A percentile compares a stretch with the other conserved stretches of the same genome.
phyloP scores from a whole-genome alignment of 2,329 filamentous ascomycete genomes.

The Trichoderma asperellum region DNA sequence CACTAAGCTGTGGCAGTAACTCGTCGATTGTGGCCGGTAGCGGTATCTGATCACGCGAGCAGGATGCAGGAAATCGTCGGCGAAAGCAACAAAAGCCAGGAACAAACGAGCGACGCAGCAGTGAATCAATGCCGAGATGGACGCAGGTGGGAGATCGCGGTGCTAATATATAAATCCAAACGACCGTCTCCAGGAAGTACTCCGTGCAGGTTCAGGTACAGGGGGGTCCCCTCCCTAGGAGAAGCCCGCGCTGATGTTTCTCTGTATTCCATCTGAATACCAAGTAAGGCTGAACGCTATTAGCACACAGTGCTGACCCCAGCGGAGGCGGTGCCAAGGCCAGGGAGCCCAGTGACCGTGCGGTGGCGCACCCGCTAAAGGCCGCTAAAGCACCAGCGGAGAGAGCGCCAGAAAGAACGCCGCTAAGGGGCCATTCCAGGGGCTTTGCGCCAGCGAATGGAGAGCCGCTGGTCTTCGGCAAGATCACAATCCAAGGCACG shows the following conservation, averaged over 20 bases:
- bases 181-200: background rate
- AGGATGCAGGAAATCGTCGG: background rate
- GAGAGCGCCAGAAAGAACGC: conserved; percentile 19
- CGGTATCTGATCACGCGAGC: conserved; percentile 24
- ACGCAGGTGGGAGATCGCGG: conserved; percentile 12
- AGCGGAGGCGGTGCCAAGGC: conserved; percentile 23
- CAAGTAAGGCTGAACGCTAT: conserved; percentile 22
- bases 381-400: conserved; percentile 22
- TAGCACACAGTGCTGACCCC: conserved; percentile 6
- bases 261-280: background rate
- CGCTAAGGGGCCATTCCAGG: conserved; percentile 13
- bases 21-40: conserved; percentile 2
- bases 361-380: conserved; percentile 22
- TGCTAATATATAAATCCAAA: conserved; percentile 18
- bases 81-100: conserved; percentile 5
- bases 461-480: background rate
- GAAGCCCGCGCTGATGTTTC: background rate
- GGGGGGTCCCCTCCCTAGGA: conserved; percentile 1
- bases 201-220: background rate
- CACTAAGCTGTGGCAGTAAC: background rate
- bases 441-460: conserved; percentile 14
- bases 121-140: conserved; percentile 8
- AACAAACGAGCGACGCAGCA: conserved; percentile 16
- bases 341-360: conserved; percentile 23
- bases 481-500: background rate